Percentiles rank a stretch among this genome's conserved stretches.
Conservation (phyloP, 1,139 yeast species). For the Pichia sp. region DNA sequence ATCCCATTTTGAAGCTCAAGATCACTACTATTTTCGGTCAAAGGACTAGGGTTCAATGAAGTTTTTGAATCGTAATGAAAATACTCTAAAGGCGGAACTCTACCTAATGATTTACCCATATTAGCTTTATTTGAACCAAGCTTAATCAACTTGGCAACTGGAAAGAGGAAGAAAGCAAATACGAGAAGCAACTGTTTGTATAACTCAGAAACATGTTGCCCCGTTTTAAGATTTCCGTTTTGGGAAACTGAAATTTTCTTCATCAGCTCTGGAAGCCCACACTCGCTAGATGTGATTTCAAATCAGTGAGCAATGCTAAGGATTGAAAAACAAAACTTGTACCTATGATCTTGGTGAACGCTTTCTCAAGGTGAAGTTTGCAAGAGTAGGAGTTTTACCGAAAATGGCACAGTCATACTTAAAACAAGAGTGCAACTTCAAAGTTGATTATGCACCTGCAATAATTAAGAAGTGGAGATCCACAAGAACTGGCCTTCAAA, state of each 20-base stretch:
- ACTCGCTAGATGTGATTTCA: too few species aligned
- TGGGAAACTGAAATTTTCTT: neutral
- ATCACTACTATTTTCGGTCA: slow-evolving; percentile 1
- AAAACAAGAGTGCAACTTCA: slow-evolving; percentile 42
- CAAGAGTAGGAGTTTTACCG: neutral
- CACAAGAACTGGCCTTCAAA: slow-evolving; percentile 69
- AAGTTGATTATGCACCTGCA: slow-evolving; percentile 58
- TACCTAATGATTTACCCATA: neutral
- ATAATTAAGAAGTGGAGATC: slow-evolving; percentile 67
- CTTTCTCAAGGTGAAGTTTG: neutral
- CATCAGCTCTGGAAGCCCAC: too few species aligned
- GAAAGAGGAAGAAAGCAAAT: neutral
- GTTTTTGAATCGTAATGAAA: neutral
- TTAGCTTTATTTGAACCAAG: neutral
- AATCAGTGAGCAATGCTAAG: too few species aligned
- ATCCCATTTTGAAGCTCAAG: neutral
- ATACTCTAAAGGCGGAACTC: slow-evolving; percentile 1
- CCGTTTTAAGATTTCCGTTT: slow-evolving; percentile 1
- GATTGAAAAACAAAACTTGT: too few species aligned
- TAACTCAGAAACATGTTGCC: slow-evolving; percentile 5
- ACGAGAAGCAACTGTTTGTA: too few species aligned
- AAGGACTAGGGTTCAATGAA: slow-evolving; percentile 6
- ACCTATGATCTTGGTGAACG: too few species aligned
- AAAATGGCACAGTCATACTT: slow-evolving; percentile 27
- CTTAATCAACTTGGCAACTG: too few species aligned